phyloP scores from a whole-genome alignment of 768 basidiomycete genomes.

The Tulasnella calospora region DNA sequence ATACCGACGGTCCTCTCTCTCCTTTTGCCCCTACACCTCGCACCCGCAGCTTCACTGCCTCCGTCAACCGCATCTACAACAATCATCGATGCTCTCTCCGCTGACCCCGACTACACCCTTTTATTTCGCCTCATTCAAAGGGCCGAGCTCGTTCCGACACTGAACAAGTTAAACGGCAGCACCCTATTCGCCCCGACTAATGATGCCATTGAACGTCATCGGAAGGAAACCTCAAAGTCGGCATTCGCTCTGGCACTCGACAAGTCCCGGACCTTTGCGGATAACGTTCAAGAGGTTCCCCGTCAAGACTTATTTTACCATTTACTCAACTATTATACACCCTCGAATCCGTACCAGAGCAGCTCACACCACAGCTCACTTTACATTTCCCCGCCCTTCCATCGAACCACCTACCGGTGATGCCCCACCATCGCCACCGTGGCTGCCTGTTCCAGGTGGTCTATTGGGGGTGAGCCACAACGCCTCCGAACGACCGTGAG shows the following conservation, averaged over 20 bases:
- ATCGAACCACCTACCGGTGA: constrained; percentile 58
- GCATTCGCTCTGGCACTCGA: constrained; percentile 43
- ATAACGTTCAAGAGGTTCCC: constrained; percentile 78
- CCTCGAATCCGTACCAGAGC: constrained; percentile 44
- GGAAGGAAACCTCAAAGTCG: constrained; percentile 34
- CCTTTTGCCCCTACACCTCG: constrained; percentile 6
- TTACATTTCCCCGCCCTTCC: constrained; percentile 62
- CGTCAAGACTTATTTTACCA: constrained; percentile 94
- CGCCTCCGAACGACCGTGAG: constrained; percentile 59
- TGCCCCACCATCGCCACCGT: constrained; percentile 73
- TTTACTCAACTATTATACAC: constrained; percentile 81
- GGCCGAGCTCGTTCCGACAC: constrained; percentile 81
- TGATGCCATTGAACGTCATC: constrained; percentile 66
- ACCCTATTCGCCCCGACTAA: constrained; percentile 97
- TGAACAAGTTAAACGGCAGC: constrained; percentile 75
- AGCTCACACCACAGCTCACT: constrained; percentile 47
- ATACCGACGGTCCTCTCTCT: background rate
- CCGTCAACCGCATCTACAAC: constrained; percentile 38
- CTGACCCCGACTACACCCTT: constrained; percentile 31
- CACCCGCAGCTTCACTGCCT: background rate
- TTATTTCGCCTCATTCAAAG: constrained; percentile 66
- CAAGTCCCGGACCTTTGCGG: constrained; percentile 43
- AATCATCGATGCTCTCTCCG: constrained; percentile 52
- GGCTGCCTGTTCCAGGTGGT: constrained; percentile 80
- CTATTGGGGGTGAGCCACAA: constrained; percentile 75